phyloP scores from a whole-genome alignment of 2,329 filamentous ascomycete species.

The Penicillium sp. region DNA sequence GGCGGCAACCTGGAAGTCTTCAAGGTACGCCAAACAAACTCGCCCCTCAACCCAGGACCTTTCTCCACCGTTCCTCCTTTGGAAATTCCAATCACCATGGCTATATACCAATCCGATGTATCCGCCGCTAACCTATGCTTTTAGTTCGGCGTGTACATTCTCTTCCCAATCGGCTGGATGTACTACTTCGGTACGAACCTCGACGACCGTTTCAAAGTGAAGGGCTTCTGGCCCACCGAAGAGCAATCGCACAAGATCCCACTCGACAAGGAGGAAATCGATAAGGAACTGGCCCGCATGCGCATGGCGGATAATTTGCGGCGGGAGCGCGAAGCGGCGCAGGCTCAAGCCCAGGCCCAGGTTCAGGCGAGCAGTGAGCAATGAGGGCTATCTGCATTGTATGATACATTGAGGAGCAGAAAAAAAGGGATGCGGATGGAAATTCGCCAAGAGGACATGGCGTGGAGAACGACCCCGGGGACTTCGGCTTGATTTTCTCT shows the following conservation, averaged over 20 bases:
- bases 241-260: slow-evolving; percentile 55
- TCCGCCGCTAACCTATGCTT: neutral
- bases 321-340: slow-evolving; percentile 43
- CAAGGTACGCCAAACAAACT: slow-evolving; percentile 61
- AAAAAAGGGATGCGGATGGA: neutral
- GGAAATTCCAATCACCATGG: neutral
- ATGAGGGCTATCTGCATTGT: slow-evolving; percentile 4
- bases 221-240: slow-evolving; percentile 86
- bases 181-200: slow-evolving; percentile 99
- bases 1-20: slow-evolving; percentile 91
- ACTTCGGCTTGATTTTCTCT: neutral
- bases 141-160: slow-evolving; percentile 96
- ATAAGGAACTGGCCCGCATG: slow-evolving; percentile 73
- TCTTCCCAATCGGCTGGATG: slow-evolving; percentile 99
- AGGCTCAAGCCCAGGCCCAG: slow-evolving; percentile 20
- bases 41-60: neutral
- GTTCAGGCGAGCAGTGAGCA: slow-evolving; percentile 20
- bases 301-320: slow-evolving; percentile 49
- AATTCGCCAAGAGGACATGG: neutral
- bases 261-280: slow-evolving; percentile 60
- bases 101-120: neutral
- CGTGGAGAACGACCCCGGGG: neutral
- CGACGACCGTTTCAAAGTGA: slow-evolving; percentile 82
- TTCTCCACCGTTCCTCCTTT: neutral
- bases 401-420: neutral